phyloP scores from a whole-genome alignment of 1,284 basidiomycete species.

The Pascua guehoae region DNA sequence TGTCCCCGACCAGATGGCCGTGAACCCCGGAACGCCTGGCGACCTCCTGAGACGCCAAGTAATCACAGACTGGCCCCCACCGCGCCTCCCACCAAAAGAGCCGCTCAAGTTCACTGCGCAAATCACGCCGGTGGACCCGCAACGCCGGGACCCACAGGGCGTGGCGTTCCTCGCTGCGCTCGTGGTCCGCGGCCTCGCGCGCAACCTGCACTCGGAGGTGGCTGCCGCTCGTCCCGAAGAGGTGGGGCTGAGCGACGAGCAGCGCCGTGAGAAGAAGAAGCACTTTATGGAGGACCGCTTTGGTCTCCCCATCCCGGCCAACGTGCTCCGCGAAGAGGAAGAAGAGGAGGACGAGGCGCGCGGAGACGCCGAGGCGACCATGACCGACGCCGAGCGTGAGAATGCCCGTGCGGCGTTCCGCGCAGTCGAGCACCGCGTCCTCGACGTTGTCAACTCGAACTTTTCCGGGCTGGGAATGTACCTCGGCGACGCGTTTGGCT shows the following conservation, averaged over 20 bases:
- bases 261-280: constrained; percentile 31
- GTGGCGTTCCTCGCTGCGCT: constrained; percentile 40
- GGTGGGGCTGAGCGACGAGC: constrained; percentile 16
- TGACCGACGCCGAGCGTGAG: constrained; percentile 27
- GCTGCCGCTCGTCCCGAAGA: constrained; percentile 18
- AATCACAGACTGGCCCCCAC: constrained; percentile 25
- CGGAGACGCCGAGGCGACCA: constrained; percentile 18
- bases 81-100: constrained; percentile 24
- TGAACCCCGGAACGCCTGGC: constrained; percentile 12
- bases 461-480: constrained; percentile 34
- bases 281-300: constrained; percentile 40
- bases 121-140: constrained; percentile 27
- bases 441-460: constrained; percentile 35
- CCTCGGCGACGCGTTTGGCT: constrained; percentile 40
- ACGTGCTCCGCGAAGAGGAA: constrained; percentile 38
- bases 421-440: constrained; percentile 29
- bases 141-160: constrained; percentile 32
- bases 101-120: constrained; percentile 24
- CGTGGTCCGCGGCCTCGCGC: constrained; percentile 42
- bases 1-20: constrained; percentile 18
- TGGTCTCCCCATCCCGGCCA: constrained; percentile 46
- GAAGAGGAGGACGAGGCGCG: constrained; percentile 34
- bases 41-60: constrained; percentile 9
- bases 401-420: constrained; percentile 35
- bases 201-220: constrained; percentile 33